phyloP scores from a whole-genome alignment of 1,284 basidiomycete genomes.

The Moniliella sp. region DNA sequence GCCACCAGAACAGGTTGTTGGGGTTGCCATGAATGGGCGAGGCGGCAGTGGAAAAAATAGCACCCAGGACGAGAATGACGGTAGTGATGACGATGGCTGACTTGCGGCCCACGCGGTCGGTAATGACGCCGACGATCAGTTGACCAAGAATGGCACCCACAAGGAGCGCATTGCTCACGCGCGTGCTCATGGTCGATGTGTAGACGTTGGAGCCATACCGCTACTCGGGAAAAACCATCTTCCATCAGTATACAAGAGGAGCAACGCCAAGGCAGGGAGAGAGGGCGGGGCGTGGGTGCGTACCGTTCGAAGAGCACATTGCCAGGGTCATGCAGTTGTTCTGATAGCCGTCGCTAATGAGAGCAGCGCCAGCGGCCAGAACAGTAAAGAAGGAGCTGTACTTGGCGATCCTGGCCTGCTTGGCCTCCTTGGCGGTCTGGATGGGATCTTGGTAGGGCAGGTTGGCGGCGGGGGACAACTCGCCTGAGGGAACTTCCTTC shows the following conservation, averaged over 20 bases:
- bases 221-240: no score
- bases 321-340: slow-evolving; percentile 35
- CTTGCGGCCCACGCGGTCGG: slow-evolving; percentile 45
- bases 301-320: slow-evolving; percentile 22
- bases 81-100: slow-evolving; percentile 43
- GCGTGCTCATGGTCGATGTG: slow-evolving; percentile 45
- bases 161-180: slow-evolving; percentile 51
- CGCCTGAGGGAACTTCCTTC: no score
- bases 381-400: slow-evolving; percentile 1
- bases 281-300: no score
- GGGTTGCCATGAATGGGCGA: slow-evolving; percentile 43
- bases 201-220: slow-evolving; percentile 38
- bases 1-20: slow-evolving; percentile 51
- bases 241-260: no score
- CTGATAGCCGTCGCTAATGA: slow-evolving; percentile 53
- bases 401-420: background rate
- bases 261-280: no score
- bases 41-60: slow-evolving; percentile 50
- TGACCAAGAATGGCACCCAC: slow-evolving; percentile 51
- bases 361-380: slow-evolving; percentile 40
- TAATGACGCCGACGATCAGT: slow-evolving; percentile 46
- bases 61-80: slow-evolving; percentile 48
- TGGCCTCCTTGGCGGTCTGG: background rate
- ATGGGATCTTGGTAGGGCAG: no score
- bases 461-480: no score